Percentiles rank a stretch among this genome's conserved stretches.
These are phyloP conservation scores for Isatis lusitanica DNA, from an alignment of 441 rosid genomes.

Conservation along the genomic window DNA sequence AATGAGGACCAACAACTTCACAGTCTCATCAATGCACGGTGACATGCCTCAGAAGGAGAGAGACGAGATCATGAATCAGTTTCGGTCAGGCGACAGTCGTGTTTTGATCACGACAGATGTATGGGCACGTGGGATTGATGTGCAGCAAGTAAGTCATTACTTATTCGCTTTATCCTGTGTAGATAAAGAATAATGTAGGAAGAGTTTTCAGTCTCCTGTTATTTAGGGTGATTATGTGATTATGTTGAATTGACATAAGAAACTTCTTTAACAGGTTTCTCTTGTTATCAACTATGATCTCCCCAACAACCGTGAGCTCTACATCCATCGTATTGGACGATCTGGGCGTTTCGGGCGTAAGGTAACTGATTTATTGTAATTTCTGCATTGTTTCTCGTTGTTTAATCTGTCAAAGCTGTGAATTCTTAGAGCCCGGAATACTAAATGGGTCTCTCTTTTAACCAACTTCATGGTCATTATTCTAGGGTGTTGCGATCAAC, in stretches of 20 bases:
- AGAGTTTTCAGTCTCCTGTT: background rate
- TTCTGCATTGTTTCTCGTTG: background rate
- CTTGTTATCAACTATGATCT: slow-evolving; percentile 94
- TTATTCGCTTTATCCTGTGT: background rate
- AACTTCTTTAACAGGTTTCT: slow-evolving; percentile 59
- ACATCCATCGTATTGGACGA: slow-evolving; percentile 94
- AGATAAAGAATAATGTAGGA: background rate
- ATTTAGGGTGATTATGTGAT: background rate
- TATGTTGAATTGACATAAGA: slow-evolving; percentile 11
- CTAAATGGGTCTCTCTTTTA: background rate
- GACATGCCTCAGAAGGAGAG: slow-evolving; percentile 98
- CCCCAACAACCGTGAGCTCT: slow-evolving; percentile 95
- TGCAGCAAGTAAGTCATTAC: slow-evolving; percentile 70
- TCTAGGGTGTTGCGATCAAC: slow-evolving; percentile 95
- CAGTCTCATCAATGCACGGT: slow-evolving; percentile 96
- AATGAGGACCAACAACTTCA: slow-evolving; percentile 85
- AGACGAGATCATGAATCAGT: slow-evolving; percentile 85
- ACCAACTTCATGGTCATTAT: background rate
- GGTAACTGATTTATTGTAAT: slow-evolving; percentile 34
- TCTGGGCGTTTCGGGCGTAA: slow-evolving; percentile 97
- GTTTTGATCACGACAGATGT: slow-evolving; percentile 97
- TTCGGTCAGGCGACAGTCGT: slow-evolving; percentile 75
- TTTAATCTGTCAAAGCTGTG: background rate
- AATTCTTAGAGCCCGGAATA: background rate
- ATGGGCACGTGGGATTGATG: slow-evolving; percentile 98